Conservation (phyloP, 192 early-diverging fungal species). For the Entophlyctis luteolus region DNA sequence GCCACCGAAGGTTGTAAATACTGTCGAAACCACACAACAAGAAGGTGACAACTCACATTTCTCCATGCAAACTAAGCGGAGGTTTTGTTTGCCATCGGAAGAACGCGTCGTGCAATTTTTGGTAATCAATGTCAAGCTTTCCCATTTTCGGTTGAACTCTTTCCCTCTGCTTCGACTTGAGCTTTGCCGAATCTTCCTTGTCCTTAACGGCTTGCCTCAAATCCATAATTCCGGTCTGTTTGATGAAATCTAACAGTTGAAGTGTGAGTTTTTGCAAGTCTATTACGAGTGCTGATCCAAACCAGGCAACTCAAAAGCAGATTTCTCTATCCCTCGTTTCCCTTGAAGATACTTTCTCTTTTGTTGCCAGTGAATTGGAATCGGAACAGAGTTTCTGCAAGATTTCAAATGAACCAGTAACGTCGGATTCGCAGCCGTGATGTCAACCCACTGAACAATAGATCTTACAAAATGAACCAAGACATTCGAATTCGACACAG, state of each 20-base stretch:
- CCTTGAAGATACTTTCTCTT: slow-evolving; percentile 96
- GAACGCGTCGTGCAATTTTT: slow-evolving; percentile 96
- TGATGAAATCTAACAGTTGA: slow-evolving; percentile 77
- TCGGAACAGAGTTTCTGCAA: slow-evolving; percentile 87
- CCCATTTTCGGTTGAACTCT: slow-evolving; percentile 92
- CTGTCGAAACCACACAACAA: no score
- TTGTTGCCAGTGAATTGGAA: slow-evolving; percentile 92
- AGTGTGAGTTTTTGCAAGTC: background rate
- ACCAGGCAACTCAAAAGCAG: slow-evolving; percentile 88
- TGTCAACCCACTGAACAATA: slow-evolving; percentile 72
- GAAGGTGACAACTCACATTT: slow-evolving; percentile 65
- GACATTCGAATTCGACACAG: slow-evolving; percentile 24
- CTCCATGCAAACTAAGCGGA: slow-evolving; percentile 68
- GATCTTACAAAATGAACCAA: background rate
- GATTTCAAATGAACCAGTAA: slow-evolving; percentile 89
- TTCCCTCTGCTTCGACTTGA: slow-evolving; percentile 83
- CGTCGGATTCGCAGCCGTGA: slow-evolving; percentile 83
- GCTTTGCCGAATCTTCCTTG: slow-evolving; percentile 75
- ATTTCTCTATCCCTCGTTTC: slow-evolving; percentile 94
- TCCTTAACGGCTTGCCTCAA: slow-evolving; percentile 84
- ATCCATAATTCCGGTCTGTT: slow-evolving; percentile 96
- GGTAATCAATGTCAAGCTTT: slow-evolving; percentile 93
- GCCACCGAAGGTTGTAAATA: no score
- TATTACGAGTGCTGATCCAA: background rate
- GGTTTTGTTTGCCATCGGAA: slow-evolving; percentile 91